phyloP scores from a whole-genome alignment of 441 rosid species.

The Gossypium davidsonii region DNA sequence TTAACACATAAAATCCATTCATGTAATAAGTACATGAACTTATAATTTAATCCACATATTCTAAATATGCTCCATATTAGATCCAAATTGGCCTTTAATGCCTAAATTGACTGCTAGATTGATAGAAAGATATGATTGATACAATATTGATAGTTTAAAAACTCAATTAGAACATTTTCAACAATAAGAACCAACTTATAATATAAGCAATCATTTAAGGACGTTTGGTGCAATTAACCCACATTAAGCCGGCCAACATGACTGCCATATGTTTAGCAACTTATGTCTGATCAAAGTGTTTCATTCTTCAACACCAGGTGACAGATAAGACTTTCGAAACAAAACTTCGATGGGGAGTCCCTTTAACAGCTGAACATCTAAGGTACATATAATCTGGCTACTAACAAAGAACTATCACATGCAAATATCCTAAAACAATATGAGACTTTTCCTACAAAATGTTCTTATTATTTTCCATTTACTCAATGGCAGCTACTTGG shows the following conservation, averaged over 20 bases:
- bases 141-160: too few species aligned
- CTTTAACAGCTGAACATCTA: constrained; percentile 62
- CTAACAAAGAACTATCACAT: not conserved
- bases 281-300: not conserved
- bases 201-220: not conserved
- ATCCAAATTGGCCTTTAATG: not conserved
- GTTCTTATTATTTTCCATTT: constrained; percentile 8
- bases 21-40: not conserved
- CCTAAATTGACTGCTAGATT: not conserved
- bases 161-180: not conserved
- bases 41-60: not conserved
- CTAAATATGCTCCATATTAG: not conserved
- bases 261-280: not conserved
- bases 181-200: not conserved
- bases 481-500: constrained; percentile 48
- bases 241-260: not conserved
- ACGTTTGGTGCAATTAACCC: not conserved
- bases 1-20: not conserved
- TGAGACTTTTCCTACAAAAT: not conserved
- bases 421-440: not conserved
- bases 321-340: constrained; percentile 42
- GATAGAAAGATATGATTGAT: not conserved
- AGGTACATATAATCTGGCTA: constrained; percentile 40
- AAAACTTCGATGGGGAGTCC: constrained; percentile 54
- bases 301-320: constrained; percentile 33